Evolutionary conservation across 2,329 filamentous ascomycete species (phyloP).

Genomic region (Orbilia javanica): DNA sequence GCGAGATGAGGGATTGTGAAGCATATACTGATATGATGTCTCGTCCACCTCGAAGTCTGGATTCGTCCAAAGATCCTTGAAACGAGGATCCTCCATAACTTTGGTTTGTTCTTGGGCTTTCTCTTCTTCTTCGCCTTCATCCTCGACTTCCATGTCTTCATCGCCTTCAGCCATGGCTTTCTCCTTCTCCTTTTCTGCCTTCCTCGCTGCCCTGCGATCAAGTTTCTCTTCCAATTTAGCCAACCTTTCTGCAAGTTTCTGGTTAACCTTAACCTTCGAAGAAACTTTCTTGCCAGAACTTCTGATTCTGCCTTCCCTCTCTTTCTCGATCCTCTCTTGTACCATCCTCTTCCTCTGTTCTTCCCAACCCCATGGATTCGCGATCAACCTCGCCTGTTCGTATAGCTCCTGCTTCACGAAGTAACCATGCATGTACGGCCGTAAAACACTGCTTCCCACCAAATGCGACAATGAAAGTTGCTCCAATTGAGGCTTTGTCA

Average conservation of each 20-base stretch:
- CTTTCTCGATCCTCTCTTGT: slow-evolving; percentile 95
- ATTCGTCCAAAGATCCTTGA: slow-evolving; percentile 89
- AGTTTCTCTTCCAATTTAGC: slow-evolving; percentile 78
- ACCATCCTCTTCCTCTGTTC: slow-evolving; percentile 91
- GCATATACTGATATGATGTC: slow-evolving; percentile 84
- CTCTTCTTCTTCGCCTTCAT: slow-evolving; percentile 64
- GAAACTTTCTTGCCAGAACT: slow-evolving; percentile 80
- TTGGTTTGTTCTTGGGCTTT: slow-evolving; percentile 69
- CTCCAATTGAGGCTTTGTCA: slow-evolving; percentile 87
- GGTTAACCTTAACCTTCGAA: slow-evolving; percentile 85
- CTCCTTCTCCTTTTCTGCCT: slow-evolving; percentile 66
- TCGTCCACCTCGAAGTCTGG: slow-evolving; percentile 95
- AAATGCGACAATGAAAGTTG: slow-evolving; percentile 88
- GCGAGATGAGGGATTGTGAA: slow-evolving; percentile 86
- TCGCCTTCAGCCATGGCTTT: slow-evolving; percentile 70
- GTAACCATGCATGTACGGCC: slow-evolving; percentile 99
- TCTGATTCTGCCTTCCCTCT: slow-evolving; percentile 92
- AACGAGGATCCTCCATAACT: slow-evolving; percentile 83
- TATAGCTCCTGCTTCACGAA: slow-evolving; percentile 96
- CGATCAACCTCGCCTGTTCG: slow-evolving; percentile 91
- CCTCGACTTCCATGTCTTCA: slow-evolving; percentile 70
- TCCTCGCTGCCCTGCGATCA: slow-evolving; percentile 69
- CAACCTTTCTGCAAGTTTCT: slow-evolving; percentile 71
- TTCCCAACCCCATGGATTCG: slow-evolving; percentile 93
- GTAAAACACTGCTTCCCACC: slow-evolving; percentile 86